Percentiles rank a stretch among this genome's conserved stretches.
phyloP scores from a whole-genome alignment of 1,284 basidiomycete genomes.

The Boletus sp. region DNA sequence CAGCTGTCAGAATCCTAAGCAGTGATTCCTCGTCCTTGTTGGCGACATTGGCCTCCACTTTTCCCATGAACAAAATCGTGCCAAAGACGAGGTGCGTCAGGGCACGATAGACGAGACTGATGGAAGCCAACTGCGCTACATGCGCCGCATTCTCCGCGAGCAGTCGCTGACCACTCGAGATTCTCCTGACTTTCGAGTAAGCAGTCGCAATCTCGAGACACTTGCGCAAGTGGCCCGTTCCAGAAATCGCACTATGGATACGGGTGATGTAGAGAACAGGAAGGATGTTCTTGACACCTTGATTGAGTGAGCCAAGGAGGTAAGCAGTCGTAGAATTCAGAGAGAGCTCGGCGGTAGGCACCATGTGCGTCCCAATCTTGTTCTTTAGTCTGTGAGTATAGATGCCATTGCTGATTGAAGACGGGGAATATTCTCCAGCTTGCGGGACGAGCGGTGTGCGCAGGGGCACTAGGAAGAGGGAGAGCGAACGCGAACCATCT shows the following conservation, averaged over 20 bases:
- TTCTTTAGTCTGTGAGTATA: conserved; percentile 72
- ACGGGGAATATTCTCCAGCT: conserved; percentile 38
- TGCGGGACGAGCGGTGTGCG: conserved; percentile 48
- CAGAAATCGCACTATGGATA: conserved; percentile 60
- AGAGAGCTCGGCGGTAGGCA: conserved; percentile 77
- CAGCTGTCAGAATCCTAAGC: conserved; percentile 66
- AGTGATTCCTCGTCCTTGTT: conserved; percentile 46
- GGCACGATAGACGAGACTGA: conserved; percentile 61
- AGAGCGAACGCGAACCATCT: conserved; percentile 59
- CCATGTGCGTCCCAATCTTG: conserved; percentile 72
- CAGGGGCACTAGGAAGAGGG: conserved; percentile 68
- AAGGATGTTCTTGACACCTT: conserved; percentile 68
- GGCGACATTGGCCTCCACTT: conserved; percentile 52
- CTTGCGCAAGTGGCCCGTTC: conserved; percentile 57
- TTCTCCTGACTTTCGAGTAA: conserved; percentile 55
- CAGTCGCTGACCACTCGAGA: conserved; percentile 47
- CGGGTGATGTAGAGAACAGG: conserved; percentile 77
- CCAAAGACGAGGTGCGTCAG: conserved; percentile 62
- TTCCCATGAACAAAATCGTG: conserved; percentile 56
- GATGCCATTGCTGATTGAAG: conserved; percentile 63
- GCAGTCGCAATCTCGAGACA: conserved; percentile 61
- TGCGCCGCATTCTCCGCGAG: conserved; percentile 59
- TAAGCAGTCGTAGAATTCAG: conserved; percentile 61
- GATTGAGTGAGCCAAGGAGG: conserved; percentile 56
- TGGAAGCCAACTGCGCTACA: conserved; percentile 55